A percentile compares a stretch with the other conserved stretches of the same genome.
Conservation (phyloP, 192 early-diverging fungal genomes). For the Linnemannia schmuckeri region DNA sequence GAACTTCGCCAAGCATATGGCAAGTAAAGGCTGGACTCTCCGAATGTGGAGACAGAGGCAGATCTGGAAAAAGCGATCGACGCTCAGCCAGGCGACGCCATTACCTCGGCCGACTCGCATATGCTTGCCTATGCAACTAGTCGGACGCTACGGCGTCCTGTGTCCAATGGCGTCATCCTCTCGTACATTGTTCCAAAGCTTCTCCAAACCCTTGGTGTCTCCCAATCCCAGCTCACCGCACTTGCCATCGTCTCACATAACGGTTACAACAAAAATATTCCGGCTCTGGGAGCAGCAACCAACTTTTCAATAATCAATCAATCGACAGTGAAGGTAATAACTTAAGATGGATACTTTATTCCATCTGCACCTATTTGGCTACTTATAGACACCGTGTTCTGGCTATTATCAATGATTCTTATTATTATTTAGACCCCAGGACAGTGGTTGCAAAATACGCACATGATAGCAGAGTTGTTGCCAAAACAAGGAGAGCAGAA, state of each 20-base stretch:
- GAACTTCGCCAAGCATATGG: background rate
- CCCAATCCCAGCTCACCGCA: background rate
- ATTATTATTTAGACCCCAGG: background rate
- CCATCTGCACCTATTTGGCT: too few relatives aligned
- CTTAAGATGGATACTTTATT: background rate
- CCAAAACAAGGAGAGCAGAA: background rate
- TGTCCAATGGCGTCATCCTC: background rate
- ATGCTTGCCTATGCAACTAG: background rate
- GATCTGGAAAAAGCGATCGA: background rate
- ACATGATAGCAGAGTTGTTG: background rate
- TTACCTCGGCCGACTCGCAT: background rate
- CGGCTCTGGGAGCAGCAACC: background rate
- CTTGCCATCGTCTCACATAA: background rate
- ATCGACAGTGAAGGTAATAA: background rate
- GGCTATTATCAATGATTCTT: background rate
- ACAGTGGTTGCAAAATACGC: background rate
- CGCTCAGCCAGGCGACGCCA: background rate
- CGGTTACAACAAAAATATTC: background rate
- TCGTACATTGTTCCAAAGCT: background rate
- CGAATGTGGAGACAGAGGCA: background rate
- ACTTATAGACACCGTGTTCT: background rate
- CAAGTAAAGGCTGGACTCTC: background rate
- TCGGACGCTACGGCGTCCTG: background rate
- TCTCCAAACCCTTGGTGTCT: background rate
- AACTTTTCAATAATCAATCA: conserved; percentile 4